phyloP scores from a whole-genome alignment of 306 rosid genomes.

The Ammopiptanthus mongolicus region DNA sequence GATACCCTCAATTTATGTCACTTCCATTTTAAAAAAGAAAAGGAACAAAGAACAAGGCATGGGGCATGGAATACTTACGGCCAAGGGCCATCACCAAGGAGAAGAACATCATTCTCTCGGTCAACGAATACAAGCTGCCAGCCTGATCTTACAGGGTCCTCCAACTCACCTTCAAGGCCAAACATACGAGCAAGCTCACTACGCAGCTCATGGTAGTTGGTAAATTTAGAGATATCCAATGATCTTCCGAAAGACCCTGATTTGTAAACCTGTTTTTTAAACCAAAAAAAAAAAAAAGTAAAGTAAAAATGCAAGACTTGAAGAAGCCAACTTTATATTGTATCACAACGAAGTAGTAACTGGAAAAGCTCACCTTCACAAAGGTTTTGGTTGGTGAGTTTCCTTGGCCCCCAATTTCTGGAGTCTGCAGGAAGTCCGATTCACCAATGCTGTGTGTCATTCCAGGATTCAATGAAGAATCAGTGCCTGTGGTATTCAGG shows the following conservation, averaged over 20 bases:
- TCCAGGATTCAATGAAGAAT: slow-evolving; percentile 64
- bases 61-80: slow-evolving; percentile 24
- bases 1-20: background rate
- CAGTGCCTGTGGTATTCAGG: slow-evolving; percentile 52
- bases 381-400: slow-evolving; percentile 60
- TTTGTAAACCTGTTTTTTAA: slow-evolving; percentile 27
- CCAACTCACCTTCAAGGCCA: slow-evolving; percentile 79
- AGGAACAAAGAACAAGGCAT: background rate
- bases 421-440: slow-evolving; percentile 64
- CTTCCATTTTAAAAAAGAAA: background rate
- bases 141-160: slow-evolving; percentile 98
- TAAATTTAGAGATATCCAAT: slow-evolving; percentile 58
- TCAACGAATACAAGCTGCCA: slow-evolving; percentile 99
- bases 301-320: background rate
- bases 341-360: background rate
- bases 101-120: slow-evolving; percentile 92
- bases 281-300: background rate
- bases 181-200: slow-evolving; percentile 85
- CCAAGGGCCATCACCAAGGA: slow-evolving; percentile 73
- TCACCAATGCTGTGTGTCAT: slow-evolving; percentile 60
- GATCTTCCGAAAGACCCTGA: slow-evolving; percentile 40
- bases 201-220: slow-evolving; percentile 81
- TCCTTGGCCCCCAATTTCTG: slow-evolving; percentile 66
- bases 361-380: slow-evolving; percentile 63
- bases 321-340: background rate